phyloP scores from a whole-genome alignment of 2,329 filamentous ascomycete species.

The Colletotrichum endophyticum region DNA sequence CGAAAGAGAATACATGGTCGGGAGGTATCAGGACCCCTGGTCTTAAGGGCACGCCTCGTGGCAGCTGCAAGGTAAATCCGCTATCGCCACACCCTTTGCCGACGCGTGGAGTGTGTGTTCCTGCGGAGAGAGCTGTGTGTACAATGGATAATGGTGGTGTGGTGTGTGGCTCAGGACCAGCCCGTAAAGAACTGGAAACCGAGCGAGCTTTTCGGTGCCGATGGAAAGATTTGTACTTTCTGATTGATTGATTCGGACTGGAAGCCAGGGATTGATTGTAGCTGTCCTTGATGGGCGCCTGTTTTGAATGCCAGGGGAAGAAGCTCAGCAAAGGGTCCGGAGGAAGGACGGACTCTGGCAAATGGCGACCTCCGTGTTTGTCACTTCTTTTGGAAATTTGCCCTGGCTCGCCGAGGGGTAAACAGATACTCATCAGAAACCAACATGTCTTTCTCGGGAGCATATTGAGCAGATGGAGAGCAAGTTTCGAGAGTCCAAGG shows the following conservation, averaged over 20 bases:
- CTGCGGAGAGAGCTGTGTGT: neutral
- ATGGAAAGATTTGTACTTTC: neutral
- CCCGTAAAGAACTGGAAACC: neutral
- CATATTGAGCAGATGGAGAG: neutral
- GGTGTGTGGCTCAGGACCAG: neutral
- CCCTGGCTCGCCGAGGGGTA: neutral
- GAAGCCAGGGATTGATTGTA: neutral
- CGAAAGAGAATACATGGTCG: constrained; percentile 10
- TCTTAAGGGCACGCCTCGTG: constrained; percentile 21
- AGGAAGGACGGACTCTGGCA: neutral
- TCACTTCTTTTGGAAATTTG: neutral
- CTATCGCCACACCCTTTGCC: constrained; percentile 14
- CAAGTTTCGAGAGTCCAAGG: neutral
- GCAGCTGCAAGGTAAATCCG: constrained; percentile 20
- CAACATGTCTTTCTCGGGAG: neutral
- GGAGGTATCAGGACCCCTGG: constrained; percentile 20
- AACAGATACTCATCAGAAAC: neutral
- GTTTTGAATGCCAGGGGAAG: neutral
- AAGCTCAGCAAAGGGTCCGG: neutral
- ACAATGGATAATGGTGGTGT: neutral
- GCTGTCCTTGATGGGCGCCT: neutral
- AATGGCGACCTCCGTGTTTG: neutral
- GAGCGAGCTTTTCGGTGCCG: neutral
- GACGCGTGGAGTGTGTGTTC: neutral
- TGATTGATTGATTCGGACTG: neutral